These are phyloP conservation scores for Tuber calosporum DNA, from an alignment of 495 filamentous ascomycete species.

Conservation along the genomic window DNA sequence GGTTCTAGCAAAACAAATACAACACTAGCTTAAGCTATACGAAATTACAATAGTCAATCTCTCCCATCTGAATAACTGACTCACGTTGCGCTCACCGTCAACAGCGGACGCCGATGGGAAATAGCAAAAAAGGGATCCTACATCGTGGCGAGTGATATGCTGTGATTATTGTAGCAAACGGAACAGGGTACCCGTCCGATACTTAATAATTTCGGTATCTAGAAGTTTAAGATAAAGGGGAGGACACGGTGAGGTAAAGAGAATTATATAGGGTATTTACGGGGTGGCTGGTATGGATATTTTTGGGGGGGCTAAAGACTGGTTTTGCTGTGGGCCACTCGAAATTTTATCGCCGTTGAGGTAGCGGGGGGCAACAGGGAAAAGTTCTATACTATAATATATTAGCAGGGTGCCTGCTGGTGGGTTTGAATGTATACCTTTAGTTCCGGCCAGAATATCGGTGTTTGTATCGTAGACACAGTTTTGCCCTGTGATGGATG, in stretches of 20 bases:
- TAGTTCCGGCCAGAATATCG: background rate
- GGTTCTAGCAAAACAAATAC: background rate
- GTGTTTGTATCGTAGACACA: background rate
- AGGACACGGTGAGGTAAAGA: background rate
- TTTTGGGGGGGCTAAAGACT: background rate
- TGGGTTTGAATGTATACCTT: background rate
- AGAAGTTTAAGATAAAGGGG: accelerated
- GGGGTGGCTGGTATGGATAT: background rate
- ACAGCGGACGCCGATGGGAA: background rate
- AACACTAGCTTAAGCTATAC: background rate
- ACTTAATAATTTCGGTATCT: background rate
- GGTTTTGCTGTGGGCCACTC: background rate
- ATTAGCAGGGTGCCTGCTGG: background rate
- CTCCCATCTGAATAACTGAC: too few relatives aligned
- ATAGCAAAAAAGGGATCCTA: background rate
- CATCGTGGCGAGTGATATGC: background rate
- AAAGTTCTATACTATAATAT: background rate
- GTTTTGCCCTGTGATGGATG: background rate
- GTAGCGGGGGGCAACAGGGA: background rate
- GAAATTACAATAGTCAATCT: background rate
- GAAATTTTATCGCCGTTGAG: background rate
- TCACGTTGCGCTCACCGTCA: background rate
- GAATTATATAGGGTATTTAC: background rate
- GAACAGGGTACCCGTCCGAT: background rate
- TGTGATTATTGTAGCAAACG: background rate